Evolutionary conservation across 441 rosid genomes (phyloP).

Genomic region (Erodium texanum): DNA sequence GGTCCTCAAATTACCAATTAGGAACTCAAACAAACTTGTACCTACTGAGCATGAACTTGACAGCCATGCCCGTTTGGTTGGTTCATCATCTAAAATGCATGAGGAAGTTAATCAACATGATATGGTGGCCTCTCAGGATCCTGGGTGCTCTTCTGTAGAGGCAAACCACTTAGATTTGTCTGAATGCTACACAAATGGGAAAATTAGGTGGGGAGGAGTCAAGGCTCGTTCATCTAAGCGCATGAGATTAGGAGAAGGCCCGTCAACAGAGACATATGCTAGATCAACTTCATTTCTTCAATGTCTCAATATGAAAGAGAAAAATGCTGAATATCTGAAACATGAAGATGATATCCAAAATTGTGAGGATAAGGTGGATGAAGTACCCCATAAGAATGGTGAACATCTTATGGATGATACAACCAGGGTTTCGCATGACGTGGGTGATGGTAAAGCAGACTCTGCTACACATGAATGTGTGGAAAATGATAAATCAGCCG

Average conservation of each 20-base stretch:
- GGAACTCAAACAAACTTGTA: constrained; percentile 42
- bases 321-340: constrained; percentile 25
- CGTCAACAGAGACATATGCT: constrained; percentile 28
- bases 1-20: constrained; percentile 66
- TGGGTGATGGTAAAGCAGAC: constrained; percentile 30
- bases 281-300: constrained; percentile 22
- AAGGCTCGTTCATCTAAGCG: constrained; percentile 77
- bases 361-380: constrained; percentile 20
- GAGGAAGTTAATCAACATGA: constrained; percentile 25
- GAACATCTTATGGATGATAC: constrained; percentile 18
- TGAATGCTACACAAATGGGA: constrained; percentile 39
- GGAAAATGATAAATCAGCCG: constrained; percentile 23
- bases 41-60: constrained; percentile 28
- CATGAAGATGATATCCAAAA: constrained; percentile 23
- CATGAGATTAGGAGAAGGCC: constrained; percentile 44
- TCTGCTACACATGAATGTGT: constrained; percentile 16
- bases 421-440: constrained; percentile 24
- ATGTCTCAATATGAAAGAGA: constrained; percentile 26
- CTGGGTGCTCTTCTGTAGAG: constrained; percentile 24
- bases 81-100: constrained; percentile 38
- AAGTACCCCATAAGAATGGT: constrained; percentile 19
- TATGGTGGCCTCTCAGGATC: constrained; percentile 22
- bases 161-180: constrained; percentile 32
- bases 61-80: constrained; percentile 24
- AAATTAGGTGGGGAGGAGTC: constrained; percentile 83